Evolutionary conservation across 2,329 filamentous ascomycete genomes (phyloP), one percentile per base, ranked within the genome.

Genomic region (Talaromyces sp.): DNA sequence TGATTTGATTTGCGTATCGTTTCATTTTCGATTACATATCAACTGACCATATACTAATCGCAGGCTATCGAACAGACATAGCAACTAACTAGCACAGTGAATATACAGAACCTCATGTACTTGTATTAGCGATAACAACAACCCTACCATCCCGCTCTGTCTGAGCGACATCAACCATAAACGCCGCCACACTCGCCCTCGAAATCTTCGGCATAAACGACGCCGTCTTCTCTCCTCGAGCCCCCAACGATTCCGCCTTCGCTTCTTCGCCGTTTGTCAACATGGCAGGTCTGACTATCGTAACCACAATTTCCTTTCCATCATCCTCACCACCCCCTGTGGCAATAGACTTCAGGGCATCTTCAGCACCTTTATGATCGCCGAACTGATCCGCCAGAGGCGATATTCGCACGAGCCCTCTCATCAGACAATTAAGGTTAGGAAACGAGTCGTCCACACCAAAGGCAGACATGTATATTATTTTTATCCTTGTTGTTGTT

Each of bases 171-270:
- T 52, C 43, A 45, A 56, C 53, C 43, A 59, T 37, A 28, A 56
- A 59, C 11, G n/a, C 51, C 2, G 53, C 57, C 15, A 59, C 57
- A 52, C 57, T 56, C 13, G 57, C 57, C 33, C 57, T 59, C 9
- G 57, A 52, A 22, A 59, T 51, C 15, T 37, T 59, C 21, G 52
- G 57, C 57, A 59, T 59, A 33, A 59, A 59, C n/a, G 9, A 9
- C 3, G 43, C 52, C n/a, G n/a, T n/a, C 45, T 56, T 46, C 33
- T 59, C 57, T 5, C 52, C 52, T 19, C 8, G 41, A 19, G 36
- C 43, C 1, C 57, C 57, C 19, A 59, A 50, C 25, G 33, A 33
- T 36, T 52, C 45, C 21, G 52, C 37, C 19, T 31, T n/a, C 3
- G 33, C 35, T 19, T 21, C 45, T 8, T 37, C 39, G 2, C 37